These are phyloP conservation scores for Calonectria fujianensis DNA, from an alignment of 2,329 filamentous ascomycete genomes.

Conservation along the genomic window DNA sequence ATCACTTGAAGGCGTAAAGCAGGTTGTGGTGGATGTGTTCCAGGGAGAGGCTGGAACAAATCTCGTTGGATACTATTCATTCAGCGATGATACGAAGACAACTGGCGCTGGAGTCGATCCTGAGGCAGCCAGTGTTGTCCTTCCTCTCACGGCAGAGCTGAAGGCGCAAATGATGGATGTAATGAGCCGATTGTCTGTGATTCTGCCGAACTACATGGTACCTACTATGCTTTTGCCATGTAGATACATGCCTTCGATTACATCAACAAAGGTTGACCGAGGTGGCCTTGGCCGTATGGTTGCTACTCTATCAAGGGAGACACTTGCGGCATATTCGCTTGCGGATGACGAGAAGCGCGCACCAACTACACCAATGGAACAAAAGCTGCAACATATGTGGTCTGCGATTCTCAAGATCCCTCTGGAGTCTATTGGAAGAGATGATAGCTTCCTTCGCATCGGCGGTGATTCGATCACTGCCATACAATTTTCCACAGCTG, in stretches of 20 bases:
- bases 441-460: conserved; percentile 39
- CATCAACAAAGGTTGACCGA: conserved; percentile 45
- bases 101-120: conserved; percentile 10
- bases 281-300: conserved; percentile 37
- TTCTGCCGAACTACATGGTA: conserved; percentile 46
- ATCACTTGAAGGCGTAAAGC: background rate
- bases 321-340: conserved; percentile 9
- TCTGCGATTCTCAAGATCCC: conserved; percentile 47
- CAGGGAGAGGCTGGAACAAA: conserved; percentile 23
- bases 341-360: conserved; percentile 8
- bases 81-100: conserved; percentile 1
- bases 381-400: conserved; percentile 57
- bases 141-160: background rate
- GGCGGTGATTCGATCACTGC: conserved; percentile 43
- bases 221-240: conserved; percentile 44
- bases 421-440: conserved; percentile 51
- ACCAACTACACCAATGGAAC: background rate
- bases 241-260: conserved; percentile 38
- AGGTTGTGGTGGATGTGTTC: conserved; percentile 23
- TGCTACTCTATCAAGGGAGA: conserved; percentile 36
- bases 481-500: conserved; percentile 51
- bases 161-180: conserved; percentile 20
- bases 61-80: conserved; percentile 29
- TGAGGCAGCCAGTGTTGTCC: background rate
- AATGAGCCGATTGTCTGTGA: background rate